Conservation (phyloP, 176 grass and related monocot species). For the Calamus simplicifolius region DNA sequence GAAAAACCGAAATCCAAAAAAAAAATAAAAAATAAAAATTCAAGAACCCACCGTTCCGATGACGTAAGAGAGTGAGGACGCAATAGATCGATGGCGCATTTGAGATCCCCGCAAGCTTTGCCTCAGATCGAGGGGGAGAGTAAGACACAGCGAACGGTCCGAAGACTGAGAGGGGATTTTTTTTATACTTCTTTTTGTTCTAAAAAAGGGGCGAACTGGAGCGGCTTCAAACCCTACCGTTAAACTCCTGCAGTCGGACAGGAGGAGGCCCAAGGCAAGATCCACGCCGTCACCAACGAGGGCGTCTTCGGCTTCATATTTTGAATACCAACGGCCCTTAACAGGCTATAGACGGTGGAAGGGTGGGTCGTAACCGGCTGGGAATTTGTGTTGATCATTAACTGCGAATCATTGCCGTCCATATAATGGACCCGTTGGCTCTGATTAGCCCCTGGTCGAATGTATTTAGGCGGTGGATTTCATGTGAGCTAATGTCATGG, state of each 20-base stretch:
- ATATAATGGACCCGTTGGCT: too few species aligned
- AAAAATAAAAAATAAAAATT: not conserved
- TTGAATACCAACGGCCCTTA: slow-evolving; percentile 51
- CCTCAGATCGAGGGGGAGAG: not conserved
- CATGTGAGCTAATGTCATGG: too few species aligned
- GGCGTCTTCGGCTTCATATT: slow-evolving; percentile 15
- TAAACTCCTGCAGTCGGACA: not conserved
- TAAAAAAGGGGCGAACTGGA: not conserved
- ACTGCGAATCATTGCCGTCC: too few species aligned
- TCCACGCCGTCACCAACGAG: slow-evolving; percentile 16
- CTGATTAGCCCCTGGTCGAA: too few species aligned
- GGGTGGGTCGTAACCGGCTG: too few species aligned
- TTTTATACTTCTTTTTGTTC: not conserved
- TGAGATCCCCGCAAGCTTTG: slow-evolving; percentile 3
- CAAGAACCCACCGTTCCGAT: not conserved
- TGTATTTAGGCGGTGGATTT: too few species aligned
- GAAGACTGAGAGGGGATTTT: not conserved
- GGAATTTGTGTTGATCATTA: too few species aligned
- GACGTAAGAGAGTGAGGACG: not conserved
- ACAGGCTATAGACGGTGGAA: slow-evolving; percentile 11
- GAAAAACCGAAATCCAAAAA: not conserved
- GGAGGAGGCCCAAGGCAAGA: not conserved
- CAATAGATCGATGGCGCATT: not conserved
- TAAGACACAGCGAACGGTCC: not conserved
- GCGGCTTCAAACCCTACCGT: slow-evolving; percentile 18